These are phyloP conservation scores for Casaregolazyma suthepensis DNA, from an alignment of 1,139 yeast species.

Conservation along the genomic window DNA sequence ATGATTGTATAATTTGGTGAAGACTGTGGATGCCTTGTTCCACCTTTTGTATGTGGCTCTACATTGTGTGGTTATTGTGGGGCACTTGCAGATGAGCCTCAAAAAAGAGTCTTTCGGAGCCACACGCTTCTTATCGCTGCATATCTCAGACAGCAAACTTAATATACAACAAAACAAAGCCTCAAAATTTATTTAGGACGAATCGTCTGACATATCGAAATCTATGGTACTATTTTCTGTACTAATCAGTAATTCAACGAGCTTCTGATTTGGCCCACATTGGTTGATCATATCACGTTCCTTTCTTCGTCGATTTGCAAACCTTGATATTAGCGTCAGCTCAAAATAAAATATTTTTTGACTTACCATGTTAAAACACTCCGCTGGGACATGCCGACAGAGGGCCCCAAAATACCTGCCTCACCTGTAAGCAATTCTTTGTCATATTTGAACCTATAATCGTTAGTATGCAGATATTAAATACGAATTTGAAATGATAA, in stretches of 20 bases:
- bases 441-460: not conserved
- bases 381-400: not conserved
- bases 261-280: not conserved
- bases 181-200: not conserved
- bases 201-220: not conserved
- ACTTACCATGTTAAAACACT: not conserved
- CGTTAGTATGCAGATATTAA: not conserved
- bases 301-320: not conserved
- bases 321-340: not conserved
- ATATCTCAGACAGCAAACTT: not conserved
- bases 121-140: not conserved
- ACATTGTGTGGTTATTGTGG: not conserved
- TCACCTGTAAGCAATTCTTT: not conserved
- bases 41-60: not conserved
- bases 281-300: not conserved
- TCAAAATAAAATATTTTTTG: not conserved
- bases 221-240: not conserved
- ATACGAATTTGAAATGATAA: not conserved
- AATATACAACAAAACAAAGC: not conserved
- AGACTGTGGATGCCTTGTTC: not conserved
- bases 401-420: not conserved
- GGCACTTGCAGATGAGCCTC: not conserved
- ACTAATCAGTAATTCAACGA: not conserved
- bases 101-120: not conserved
- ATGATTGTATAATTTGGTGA: not conserved